Percentiles rank a stretch among this genome's conserved stretches.
phyloP scores from a whole-genome alignment of 2,329 filamentous ascomycete genomes.

The Sporothrix dimorphospora region DNA sequence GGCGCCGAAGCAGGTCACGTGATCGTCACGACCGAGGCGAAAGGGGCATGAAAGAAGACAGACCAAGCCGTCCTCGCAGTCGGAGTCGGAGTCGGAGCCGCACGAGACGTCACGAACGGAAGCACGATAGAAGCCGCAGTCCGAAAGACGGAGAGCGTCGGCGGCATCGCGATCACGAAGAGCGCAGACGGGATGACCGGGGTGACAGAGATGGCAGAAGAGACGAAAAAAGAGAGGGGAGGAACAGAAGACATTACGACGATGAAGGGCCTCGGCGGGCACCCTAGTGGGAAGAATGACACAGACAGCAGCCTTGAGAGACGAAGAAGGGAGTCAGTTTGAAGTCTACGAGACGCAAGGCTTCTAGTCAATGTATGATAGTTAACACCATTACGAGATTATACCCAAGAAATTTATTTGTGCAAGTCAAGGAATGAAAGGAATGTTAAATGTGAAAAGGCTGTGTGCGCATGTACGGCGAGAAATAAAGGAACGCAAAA shows the following conservation, averaged over 20 bases:
- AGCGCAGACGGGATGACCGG: background rate
- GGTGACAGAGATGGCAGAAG: background rate
- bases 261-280: background rate
- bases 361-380: background rate
- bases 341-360: too few species aligned
- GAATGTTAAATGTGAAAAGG: background rate
- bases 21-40: background rate
- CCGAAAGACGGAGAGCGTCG: background rate
- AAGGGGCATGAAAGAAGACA: background rate
- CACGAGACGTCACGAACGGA: background rate
- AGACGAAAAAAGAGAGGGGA: background rate
- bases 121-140: background rate
- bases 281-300: background rate
- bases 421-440: background rate
- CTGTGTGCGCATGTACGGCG: background rate
- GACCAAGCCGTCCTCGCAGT: constrained; percentile 5
- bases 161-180: background rate
- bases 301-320: too few species aligned
- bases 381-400: background rate
- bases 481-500: background rate
- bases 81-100: constrained; percentile 13
- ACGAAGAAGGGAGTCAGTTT: too few species aligned
- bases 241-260: background rate
- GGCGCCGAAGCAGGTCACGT: constrained; percentile 1
- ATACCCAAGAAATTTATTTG: background rate